Conservation (phyloP, 257 asterid species). For the Jaltomata sinuosa region DNA sequence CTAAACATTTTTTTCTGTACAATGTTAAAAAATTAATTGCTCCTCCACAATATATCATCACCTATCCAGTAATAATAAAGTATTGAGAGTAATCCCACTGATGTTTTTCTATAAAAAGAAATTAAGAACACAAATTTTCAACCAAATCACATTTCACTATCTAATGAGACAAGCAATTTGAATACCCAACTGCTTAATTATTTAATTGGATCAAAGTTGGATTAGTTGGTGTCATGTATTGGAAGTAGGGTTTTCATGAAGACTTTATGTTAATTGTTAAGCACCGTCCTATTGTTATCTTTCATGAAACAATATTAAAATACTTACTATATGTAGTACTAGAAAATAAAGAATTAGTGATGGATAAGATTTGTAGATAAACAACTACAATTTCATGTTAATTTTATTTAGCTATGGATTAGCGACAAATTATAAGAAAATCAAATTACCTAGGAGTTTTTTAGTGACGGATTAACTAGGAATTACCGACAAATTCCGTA, state of each 20-base stretch:
- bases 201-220: background rate
- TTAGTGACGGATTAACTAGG: too few relatives aligned
- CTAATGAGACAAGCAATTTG: background rate
- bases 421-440: too few relatives aligned
- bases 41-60: background rate
- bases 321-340: background rate
- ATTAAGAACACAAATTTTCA: background rate
- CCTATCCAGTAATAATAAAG: background rate
- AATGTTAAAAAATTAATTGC: background rate
- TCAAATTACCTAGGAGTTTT: too few relatives aligned
- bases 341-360: too few relatives aligned
- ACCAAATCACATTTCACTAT: background rate
- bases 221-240: slow-evolving; percentile 1
- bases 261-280: background rate
- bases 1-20: background rate
- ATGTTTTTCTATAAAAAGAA: background rate
- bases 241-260: background rate
- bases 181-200: background rate
- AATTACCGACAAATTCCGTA: too few relatives aligned
- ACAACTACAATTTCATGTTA: too few relatives aligned
- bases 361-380: too few relatives aligned
- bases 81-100: background rate
- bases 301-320: background rate
- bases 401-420: too few relatives aligned
- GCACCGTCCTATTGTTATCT: background rate